A percentile compares a stretch with the other conserved stretches of the same genome.
Evolutionary conservation across 2,329 filamentous ascomycete species (phyloP).

Genomic region (Trichoderma simmonsii): DNA sequence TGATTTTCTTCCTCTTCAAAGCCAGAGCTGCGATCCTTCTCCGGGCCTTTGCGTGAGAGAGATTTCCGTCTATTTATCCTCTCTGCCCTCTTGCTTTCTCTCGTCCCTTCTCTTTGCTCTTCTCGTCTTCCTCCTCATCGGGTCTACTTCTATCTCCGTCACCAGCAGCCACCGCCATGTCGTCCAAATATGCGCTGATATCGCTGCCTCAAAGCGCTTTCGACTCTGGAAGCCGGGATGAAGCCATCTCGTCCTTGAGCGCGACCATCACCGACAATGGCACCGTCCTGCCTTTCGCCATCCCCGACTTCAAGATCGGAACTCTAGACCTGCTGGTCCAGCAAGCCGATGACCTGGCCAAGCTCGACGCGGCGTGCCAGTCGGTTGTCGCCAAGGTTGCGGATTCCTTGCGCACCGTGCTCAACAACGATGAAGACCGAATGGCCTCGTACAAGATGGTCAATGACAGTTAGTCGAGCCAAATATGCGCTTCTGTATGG

Average conservation of each 20-base stretch:
- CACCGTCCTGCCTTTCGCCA: slow-evolving; percentile 70
- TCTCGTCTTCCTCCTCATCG: slow-evolving; percentile 1
- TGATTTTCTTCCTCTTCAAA: not conserved
- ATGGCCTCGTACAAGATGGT: slow-evolving; percentile 85
- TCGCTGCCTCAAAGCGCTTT: slow-evolving; percentile 87
- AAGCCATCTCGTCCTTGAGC: slow-evolving; percentile 74
- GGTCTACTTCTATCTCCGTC: slow-evolving; percentile 13
- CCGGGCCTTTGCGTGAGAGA: not conserved
- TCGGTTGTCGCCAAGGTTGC: slow-evolving; percentile 82
- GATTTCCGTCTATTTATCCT: not conserved
- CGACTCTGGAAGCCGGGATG: slow-evolving; percentile 73
- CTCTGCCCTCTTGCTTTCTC: not conserved
- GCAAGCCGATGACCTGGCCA: slow-evolving; percentile 90
- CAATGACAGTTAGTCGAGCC: slow-evolving; percentile 72
- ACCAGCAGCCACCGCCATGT: slow-evolving; percentile 36
- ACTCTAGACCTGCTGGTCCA: slow-evolving; percentile 92
- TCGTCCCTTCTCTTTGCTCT: not conserved
- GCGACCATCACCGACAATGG: slow-evolving; percentile 74
- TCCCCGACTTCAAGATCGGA: slow-evolving; percentile 96
- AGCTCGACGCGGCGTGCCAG: slow-evolving; percentile 78
- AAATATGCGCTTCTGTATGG: not conserved
- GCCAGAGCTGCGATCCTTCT: not conserved
- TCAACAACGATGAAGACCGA: slow-evolving; percentile 82
- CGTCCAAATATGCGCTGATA: slow-evolving; percentile 75
- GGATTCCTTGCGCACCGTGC: slow-evolving; percentile 76